Percentiles rank a stretch among this genome's conserved stretches.
These are phyloP conservation scores for Pseudisothecium myosuroides DNA, from an alignment of 225 moss, liverwort and hornwort genomes.

Conservation along the genomic window DNA sequence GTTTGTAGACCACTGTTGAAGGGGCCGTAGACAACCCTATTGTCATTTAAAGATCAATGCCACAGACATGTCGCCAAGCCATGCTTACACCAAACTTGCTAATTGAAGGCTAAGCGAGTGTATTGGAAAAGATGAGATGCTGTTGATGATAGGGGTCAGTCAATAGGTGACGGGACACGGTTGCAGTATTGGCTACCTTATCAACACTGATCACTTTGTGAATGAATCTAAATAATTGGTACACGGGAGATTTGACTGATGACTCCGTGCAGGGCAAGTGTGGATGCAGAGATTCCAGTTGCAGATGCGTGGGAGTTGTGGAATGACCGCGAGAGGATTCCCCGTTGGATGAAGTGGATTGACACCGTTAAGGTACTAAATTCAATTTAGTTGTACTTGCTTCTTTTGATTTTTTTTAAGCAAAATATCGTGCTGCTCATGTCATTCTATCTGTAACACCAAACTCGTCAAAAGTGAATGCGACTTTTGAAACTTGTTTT, in stretches of 20 bases:
- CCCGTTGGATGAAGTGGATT: slow-evolving; percentile 50
- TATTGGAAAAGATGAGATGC: neutral
- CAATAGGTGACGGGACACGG: neutral
- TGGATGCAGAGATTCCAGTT: slow-evolving; percentile 13
- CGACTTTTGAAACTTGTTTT: neutral
- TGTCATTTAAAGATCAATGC: neutral
- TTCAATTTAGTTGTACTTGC: neutral
- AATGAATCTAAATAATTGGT: neutral
- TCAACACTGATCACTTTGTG: neutral
- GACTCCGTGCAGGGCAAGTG: slow-evolving; percentile 23
- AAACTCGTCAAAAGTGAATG: neutral
- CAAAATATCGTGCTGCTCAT: neutral
- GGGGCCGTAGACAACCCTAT: neutral
- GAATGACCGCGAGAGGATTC: slow-evolving; percentile 37
- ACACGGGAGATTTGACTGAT: neutral
- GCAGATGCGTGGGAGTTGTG: slow-evolving; percentile 40
- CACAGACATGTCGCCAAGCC: neutral
- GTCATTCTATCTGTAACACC: neutral
- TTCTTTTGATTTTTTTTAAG: neutral
- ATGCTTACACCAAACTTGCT: neutral
- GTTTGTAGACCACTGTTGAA: neutral
- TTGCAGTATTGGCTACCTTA: neutral
- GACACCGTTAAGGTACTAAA: slow-evolving; percentile 15
- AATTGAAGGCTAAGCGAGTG: neutral
- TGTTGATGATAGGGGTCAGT: neutral